Conservation (phyloP, 768 basidiomycete genomes). For the Rhodosporidiobolus odoratus region DNA sequence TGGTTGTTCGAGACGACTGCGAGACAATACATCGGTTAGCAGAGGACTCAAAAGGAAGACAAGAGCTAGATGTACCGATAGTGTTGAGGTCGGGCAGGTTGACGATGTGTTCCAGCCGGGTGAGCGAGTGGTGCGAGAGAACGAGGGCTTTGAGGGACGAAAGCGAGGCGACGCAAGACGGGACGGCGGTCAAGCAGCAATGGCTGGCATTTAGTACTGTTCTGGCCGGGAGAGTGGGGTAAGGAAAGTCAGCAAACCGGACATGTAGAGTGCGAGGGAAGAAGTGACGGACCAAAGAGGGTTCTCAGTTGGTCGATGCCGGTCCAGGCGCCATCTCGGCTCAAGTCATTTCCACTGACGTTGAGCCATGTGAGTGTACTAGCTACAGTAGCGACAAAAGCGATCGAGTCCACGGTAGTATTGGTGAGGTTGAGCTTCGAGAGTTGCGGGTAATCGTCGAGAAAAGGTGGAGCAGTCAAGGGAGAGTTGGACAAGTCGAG, state of each 20-base stretch:
- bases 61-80: constrained; percentile 3
- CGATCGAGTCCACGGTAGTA: constrained; percentile 19
- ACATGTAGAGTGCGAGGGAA: no score
- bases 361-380: constrained; percentile 32
- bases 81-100: constrained; percentile 34
- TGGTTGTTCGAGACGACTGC: constrained; percentile 39
- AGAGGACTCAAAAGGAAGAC: background rate
- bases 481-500: constrained; percentile 10
- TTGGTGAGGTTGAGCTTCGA: constrained; percentile 30
- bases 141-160: constrained; percentile 37
- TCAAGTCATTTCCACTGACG: constrained; percentile 30
- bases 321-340: constrained; percentile 18
- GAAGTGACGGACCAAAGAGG: constrained; percentile 23
- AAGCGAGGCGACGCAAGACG: constrained; percentile 17
- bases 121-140: constrained; percentile 35
- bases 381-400: constrained; percentile 13
- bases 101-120: constrained; percentile 24
- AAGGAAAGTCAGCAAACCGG: background rate
- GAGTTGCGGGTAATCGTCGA: constrained; percentile 2
- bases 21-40: background rate
- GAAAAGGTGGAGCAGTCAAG: background rate
- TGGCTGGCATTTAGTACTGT: constrained; percentile 35
- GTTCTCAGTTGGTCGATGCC: constrained; percentile 23
- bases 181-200: constrained; percentile 24
- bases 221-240: background rate